These are phyloP conservation scores for Yarrowia alimentaria DNA, from an alignment of 805 yeast species.

Conservation along the genomic window DNA sequence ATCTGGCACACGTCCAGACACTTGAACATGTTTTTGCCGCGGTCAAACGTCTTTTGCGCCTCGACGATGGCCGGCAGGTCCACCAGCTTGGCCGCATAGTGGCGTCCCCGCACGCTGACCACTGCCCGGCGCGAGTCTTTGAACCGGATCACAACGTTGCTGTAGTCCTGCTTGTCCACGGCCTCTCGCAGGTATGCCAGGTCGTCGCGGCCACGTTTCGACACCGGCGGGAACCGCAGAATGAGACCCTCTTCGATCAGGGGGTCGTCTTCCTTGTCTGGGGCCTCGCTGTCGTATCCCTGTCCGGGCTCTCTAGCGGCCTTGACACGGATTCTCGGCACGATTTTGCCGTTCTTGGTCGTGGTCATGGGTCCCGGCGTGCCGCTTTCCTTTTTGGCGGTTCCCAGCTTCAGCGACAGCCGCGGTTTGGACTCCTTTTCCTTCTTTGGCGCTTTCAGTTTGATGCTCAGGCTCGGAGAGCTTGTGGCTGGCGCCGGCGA, in stretches of 20 bases:
- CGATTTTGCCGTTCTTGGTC: slow-evolving; percentile 5
- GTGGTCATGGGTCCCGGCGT: background rate
- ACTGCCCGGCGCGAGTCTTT: slow-evolving; percentile 77
- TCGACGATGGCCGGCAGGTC: slow-evolving; percentile 88
- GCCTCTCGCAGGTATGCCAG: slow-evolving; percentile 73
- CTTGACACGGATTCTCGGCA: slow-evolving; percentile 53
- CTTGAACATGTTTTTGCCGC: slow-evolving; percentile 75
- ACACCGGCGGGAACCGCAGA: slow-evolving; percentile 58
- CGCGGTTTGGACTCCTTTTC: slow-evolving; percentile 14
- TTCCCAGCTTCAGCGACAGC: background rate
- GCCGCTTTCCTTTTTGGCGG: background rate
- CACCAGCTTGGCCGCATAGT: slow-evolving; percentile 81
- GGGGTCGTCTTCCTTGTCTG: slow-evolving; percentile 94
- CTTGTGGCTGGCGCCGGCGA: background rate
- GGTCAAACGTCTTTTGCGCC: slow-evolving; percentile 82
- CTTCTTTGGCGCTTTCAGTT: slow-evolving; percentile 14
- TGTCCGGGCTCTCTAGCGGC: slow-evolving; percentile 80
- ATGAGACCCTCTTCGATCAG: slow-evolving; percentile 82
- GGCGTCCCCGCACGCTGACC: slow-evolving; percentile 62
- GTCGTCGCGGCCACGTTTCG: slow-evolving; percentile 45
- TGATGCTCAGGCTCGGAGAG: slow-evolving; percentile 10
- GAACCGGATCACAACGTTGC: slow-evolving; percentile 75
- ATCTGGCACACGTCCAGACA: slow-evolving; percentile 85
- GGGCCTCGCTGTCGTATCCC: slow-evolving; percentile 96
- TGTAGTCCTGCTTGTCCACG: slow-evolving; percentile 63